Conservation (phyloP, 225 moss, liverwort and hornwort genomes). For the Sphagnum tenellum region DNA sequence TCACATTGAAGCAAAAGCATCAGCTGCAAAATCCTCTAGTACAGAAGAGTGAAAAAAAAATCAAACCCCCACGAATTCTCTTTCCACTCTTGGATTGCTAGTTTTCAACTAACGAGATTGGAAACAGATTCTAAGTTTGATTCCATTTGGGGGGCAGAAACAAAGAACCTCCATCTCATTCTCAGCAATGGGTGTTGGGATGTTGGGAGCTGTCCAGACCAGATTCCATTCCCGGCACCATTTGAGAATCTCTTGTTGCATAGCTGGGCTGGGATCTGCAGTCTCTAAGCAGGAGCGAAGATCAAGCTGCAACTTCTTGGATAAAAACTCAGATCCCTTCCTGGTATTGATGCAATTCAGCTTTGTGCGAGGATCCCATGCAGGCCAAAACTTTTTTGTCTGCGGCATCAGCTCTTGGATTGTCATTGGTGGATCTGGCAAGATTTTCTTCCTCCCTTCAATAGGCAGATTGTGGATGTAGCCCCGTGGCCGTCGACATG, state of each 20-base stretch:
- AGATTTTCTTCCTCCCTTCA: conserved; percentile 54
- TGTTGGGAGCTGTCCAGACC: conserved; percentile 67
- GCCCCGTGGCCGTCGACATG: conserved; percentile 67
- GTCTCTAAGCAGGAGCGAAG: conserved; percentile 16
- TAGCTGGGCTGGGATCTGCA: conserved; percentile 2
- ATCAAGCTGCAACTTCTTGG: conserved; percentile 29
- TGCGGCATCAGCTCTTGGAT: conserved; percentile 60
- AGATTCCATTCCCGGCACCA: conserved; percentile 63
- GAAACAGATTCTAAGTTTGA: not conserved
- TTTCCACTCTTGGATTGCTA: no score
- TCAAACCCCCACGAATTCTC: not conserved
- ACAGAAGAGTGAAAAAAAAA: not conserved
- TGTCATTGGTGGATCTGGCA: conserved; percentile 52
- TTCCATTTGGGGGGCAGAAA: not conserved
- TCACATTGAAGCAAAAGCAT: no score
- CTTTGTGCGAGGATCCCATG: conserved; percentile 59
- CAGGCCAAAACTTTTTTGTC: conserved; percentile 47
- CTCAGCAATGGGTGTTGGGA: conserved; percentile 41
- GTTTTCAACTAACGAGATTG: no score
- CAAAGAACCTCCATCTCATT: conserved; percentile 37
- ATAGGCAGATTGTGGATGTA: conserved; percentile 84
- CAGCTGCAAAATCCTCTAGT: conserved; percentile 4
- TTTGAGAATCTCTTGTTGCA: conserved; percentile 22
- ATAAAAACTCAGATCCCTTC: conserved; percentile 44
- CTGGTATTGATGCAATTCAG: conserved; percentile 63